phyloP scores from a whole-genome alignment of 805 yeast genomes.

The Candida glaebosa region DNA sequence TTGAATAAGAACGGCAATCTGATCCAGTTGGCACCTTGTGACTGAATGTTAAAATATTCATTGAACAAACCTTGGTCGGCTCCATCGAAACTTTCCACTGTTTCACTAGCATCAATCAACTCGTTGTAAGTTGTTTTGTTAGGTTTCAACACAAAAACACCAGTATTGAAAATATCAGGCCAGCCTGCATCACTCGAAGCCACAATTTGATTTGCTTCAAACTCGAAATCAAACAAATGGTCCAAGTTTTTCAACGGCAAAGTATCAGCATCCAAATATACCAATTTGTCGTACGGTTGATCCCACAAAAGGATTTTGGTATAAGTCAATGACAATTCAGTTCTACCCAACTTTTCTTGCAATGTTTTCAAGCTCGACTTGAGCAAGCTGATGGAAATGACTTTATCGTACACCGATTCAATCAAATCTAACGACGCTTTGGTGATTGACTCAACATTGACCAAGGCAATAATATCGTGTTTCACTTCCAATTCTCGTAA shows the following conservation, averaged over 20 bases:
- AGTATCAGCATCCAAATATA: constrained; percentile 28
- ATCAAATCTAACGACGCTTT: constrained; percentile 18
- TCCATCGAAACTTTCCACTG: constrained; percentile 27
- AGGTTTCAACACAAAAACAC: constrained; percentile 24
- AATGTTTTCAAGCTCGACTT: constrained; percentile 19
- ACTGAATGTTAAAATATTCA: constrained; percentile 25
- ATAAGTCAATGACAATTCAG: constrained; percentile 25
- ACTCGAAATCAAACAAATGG: constrained; percentile 17
- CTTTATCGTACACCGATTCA: constrained; percentile 20
- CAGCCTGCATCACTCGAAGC: constrained; percentile 32
- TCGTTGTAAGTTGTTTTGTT: constrained; percentile 12
- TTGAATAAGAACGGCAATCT: constrained; percentile 31
- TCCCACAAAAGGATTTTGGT: constrained; percentile 26
- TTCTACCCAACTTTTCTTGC: constrained; percentile 19
- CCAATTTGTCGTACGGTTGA: constrained; percentile 18
- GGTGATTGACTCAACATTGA: constrained; percentile 13
- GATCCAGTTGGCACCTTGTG: constrained; percentile 25
- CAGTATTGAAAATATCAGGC: constrained; percentile 32
- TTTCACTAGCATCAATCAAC: constrained; percentile 13
- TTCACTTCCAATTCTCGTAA: constrained; percentile 17
- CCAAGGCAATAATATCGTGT: constrained; percentile 18
- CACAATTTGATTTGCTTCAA: constrained; percentile 11
- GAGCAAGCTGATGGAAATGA: constrained; percentile 19
- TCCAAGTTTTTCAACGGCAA: constrained; percentile 21
- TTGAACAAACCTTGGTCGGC: constrained; percentile 38